Evolutionary conservation across 2,329 filamentous ascomycete species (phyloP).

Genomic region (Monilinia vaccinii-corymbosi): DNA sequence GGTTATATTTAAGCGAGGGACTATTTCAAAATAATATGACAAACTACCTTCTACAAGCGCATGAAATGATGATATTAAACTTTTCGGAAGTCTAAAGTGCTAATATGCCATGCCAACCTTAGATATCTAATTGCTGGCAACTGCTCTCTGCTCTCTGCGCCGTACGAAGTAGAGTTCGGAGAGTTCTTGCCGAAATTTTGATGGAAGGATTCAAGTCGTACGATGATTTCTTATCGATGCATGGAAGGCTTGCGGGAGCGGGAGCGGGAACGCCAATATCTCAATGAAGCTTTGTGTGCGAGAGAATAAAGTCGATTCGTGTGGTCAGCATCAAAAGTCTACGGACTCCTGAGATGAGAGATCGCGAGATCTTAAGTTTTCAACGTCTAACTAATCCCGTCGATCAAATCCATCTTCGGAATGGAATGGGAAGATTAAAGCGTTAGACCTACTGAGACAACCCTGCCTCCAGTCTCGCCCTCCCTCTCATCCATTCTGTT

Average conservation of each 20-base stretch:
- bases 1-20: too few species aligned
- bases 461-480: too few species aligned
- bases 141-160: too few species aligned
- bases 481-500: neutral
- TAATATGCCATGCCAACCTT: neutral
- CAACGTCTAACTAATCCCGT: neutral
- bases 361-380: slow-evolving; percentile 2
- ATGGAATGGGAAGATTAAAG: neutral
- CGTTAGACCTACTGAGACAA: neutral
- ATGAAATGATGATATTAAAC: neutral
- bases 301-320: neutral
- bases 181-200: neutral
- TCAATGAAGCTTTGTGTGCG: neutral
- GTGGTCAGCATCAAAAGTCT: neutral
- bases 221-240: slow-evolving; percentile 1
- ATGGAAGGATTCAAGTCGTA: slow-evolving; percentile 5
- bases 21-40: too few species aligned
- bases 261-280: neutral
- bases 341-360: neutral
- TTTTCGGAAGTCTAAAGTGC: neutral
- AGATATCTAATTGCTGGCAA: neutral
- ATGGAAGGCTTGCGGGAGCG: slow-evolving; percentile 3
- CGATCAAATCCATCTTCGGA: neutral
- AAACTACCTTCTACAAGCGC: too few species aligned
- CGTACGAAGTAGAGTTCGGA: neutral